Evolutionary conservation across 768 basidiomycete genomes (phyloP).

Genomic region (Suillus weaverae): DNA sequence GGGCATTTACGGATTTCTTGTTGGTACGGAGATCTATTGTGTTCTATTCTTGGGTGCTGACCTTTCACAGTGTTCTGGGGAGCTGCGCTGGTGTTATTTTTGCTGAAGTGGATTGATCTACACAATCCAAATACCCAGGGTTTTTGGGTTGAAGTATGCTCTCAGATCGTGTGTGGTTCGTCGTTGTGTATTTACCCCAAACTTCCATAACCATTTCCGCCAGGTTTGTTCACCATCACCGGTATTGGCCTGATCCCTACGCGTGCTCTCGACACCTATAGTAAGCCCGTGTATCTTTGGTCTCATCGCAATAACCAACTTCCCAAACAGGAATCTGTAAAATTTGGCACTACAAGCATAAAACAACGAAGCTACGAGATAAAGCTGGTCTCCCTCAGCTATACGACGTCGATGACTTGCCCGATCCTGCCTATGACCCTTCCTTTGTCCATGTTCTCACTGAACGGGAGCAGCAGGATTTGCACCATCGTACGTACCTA

Average conservation of each 20-base stretch:
- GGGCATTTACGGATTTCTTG: constrained; percentile 75
- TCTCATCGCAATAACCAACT: constrained; percentile 3
- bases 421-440: constrained; percentile 71
- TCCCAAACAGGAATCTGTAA: constrained; percentile 55
- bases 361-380: constrained; percentile 56
- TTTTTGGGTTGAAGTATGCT: constrained; percentile 79
- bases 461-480: constrained; percentile 59
- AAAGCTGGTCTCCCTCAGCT: constrained; percentile 66
- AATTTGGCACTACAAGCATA: constrained; percentile 74
- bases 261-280: constrained; percentile 73
- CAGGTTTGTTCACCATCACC: constrained; percentile 77
- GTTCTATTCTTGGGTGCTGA: not conserved
- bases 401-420: constrained; percentile 75
- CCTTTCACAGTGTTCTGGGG: constrained; percentile 74
- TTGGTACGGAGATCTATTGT: constrained; percentile 45
- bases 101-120: constrained; percentile 66
- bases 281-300: constrained; percentile 36
- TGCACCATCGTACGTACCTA: constrained; percentile 58
- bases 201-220: not conserved
- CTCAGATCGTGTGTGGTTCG: constrained; percentile 74
- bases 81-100: constrained; percentile 75
- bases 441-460: constrained; percentile 73
- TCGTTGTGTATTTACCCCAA: not conserved
- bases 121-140: constrained; percentile 69
- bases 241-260: constrained; percentile 81